phyloP scores from a whole-genome alignment of 495 filamentous ascomycete species.

The Astrothelium macrocarpum region DNA sequence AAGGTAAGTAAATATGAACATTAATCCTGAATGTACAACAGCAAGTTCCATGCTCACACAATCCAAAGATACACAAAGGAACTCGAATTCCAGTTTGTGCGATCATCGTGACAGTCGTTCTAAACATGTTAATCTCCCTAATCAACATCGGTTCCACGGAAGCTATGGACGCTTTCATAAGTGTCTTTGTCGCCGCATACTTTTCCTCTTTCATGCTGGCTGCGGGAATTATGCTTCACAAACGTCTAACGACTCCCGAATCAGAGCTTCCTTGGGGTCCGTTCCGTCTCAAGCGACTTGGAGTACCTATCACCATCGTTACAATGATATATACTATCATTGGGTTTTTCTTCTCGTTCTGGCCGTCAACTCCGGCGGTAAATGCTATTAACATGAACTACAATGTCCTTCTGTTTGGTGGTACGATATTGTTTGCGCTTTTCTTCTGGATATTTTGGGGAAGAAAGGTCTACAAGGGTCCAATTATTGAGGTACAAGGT shows the following conservation, averaged over 20 bases:
- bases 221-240: conserved; percentile 11
- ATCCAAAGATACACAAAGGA: conserved; percentile 4
- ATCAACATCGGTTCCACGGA: conserved; percentile 17
- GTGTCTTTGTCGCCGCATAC: conserved; percentile 11
- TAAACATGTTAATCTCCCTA: conserved; percentile 10
- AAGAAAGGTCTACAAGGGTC: background rate
- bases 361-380: conserved; percentile 6
- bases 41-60: background rate
- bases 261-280: conserved; percentile 16
- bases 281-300: conserved; percentile 11
- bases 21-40: background rate
- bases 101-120: conserved; percentile 6
- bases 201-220: conserved; percentile 16
- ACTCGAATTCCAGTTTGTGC: conserved; percentile 14
- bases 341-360: conserved; percentile 16
- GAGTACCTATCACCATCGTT: conserved; percentile 13
- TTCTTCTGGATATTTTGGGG: background rate
- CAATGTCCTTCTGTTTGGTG: background rate
- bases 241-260: background rate
- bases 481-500: conserved; percentile 3
- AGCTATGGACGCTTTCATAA: conserved; percentile 13
- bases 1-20: conserved; percentile 9
- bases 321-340: conserved; percentile 14
- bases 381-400: background rate
- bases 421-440: background rate